phyloP scores from a whole-genome alignment of 139 green algal genomes.

The Auxenochlorella pyrenoidosa region DNA sequence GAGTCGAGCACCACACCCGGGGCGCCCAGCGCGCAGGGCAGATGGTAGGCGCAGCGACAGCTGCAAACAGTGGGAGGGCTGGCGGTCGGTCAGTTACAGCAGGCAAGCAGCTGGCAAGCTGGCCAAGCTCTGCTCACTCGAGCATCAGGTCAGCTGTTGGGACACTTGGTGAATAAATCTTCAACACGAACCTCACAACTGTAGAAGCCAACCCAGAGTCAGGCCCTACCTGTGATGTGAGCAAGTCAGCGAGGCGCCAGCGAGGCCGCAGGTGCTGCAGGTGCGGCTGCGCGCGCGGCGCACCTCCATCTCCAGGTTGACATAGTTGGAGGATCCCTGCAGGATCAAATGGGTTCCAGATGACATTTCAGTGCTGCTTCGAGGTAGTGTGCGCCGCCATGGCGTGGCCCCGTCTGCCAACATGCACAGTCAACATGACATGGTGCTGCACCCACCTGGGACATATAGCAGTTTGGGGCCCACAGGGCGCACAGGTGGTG shows the following conservation, averaged over 20 bases:
- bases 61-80: neutral
- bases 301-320: conserved; percentile 43
- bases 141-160: too few species aligned
- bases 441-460: conserved; percentile 17
- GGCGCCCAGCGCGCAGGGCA: conserved; percentile 30
- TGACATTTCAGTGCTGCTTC: neutral
- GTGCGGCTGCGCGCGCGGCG: neutral
- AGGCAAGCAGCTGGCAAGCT: neutral
- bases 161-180: too few species aligned
- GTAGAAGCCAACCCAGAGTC: too few species aligned
- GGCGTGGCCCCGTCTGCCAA: neutral
- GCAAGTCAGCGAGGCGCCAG: conserved; percentile 31
- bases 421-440: neutral
- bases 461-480: conserved; percentile 33
- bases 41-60: conserved; percentile 35
- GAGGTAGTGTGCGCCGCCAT: neutral
- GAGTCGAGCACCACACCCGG: conserved; percentile 32
- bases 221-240: conserved; percentile 22
- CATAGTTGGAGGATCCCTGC: conserved; percentile 33
- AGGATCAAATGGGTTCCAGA: neutral
- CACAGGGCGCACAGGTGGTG: conserved; percentile 47
- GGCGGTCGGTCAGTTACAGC: neutral
- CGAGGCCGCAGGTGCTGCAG: conserved; percentile 27
- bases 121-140: too few species aligned
- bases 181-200: too few species aligned